A percentile compares a stretch with the other conserved stretches of the same genome.
These are phyloP conservation scores for Phytophthora podocarpi DNA, from an alignment of 352 stramenopile species.

Conservation along the genomic window DNA sequence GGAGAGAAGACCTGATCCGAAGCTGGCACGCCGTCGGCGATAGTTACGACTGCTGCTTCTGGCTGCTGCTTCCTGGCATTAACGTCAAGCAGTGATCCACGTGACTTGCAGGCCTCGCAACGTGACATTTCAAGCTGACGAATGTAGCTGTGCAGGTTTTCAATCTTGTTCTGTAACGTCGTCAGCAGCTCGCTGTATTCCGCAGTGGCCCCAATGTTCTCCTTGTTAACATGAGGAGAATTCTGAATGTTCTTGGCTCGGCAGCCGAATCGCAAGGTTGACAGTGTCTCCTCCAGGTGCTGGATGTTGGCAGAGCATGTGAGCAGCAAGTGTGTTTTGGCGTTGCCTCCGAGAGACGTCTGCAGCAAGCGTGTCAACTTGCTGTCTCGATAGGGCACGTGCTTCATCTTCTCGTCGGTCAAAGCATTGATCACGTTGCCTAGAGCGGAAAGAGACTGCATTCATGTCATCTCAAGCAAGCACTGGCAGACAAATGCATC, in stretches of 20 bases:
- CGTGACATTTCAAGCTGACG: conserved; percentile 40
- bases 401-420: conserved; percentile 40
- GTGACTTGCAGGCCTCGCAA: conserved; percentile 20
- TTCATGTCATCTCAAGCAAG: neutral
- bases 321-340: conserved; percentile 86
- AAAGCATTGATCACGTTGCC: conserved; percentile 77
- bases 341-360: conserved; percentile 86
- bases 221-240: conserved; percentile 71
- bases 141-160: conserved; percentile 64
- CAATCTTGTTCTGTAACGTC: conserved; percentile 64
- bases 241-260: conserved; percentile 88
- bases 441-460: conserved; percentile 71
- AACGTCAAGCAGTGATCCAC: neutral
- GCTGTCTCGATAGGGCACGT: conserved; percentile 86
- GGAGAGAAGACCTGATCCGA: neutral
- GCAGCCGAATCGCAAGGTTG: conserved; percentile 90
- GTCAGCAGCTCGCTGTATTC: conserved; percentile 44
- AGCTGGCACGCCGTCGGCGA: neutral
- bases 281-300: conserved; percentile 77
- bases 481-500: neutral
- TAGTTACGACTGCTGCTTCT: neutral
- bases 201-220: conserved; percentile 24
- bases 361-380: conserved; percentile 91
- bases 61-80: neutral
- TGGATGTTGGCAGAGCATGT: conserved; percentile 47